Evolutionary conservation across 768 basidiomycete species (phyloP).

Genomic region (Pleurotus pulmonarius): DNA sequence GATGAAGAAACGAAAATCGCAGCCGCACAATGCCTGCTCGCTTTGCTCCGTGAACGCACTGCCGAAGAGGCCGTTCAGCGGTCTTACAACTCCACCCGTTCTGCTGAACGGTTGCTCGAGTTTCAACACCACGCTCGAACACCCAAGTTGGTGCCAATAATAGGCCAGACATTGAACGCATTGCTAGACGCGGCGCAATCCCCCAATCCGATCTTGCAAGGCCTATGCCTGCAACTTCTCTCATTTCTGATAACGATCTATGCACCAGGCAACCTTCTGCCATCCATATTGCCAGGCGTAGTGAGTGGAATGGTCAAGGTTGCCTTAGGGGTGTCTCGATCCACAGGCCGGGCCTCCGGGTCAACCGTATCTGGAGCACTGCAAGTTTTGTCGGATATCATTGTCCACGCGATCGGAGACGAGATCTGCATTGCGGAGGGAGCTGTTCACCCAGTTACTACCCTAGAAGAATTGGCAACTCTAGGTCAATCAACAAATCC

Average conservation of each 20-base stretch:
- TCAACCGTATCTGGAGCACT: constrained; percentile 60
- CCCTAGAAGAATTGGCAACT: constrained; percentile 61
- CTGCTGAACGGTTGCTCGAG: constrained; percentile 25
- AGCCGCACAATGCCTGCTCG: constrained; percentile 61
- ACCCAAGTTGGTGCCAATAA: constrained; percentile 61
- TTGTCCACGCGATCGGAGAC: constrained; percentile 63
- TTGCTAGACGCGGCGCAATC: constrained; percentile 61
- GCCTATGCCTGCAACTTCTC: constrained; percentile 56
- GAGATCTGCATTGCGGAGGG: constrained; percentile 62
- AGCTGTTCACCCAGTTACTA: constrained; percentile 45
- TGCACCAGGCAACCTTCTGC: constrained; percentile 48
- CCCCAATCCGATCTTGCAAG: constrained; percentile 57
- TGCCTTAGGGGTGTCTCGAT: constrained; percentile 48
- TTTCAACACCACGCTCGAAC: constrained; percentile 43
- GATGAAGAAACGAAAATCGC: constrained; percentile 84
- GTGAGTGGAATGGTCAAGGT: constrained; percentile 75
- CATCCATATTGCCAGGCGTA: constrained; percentile 80
- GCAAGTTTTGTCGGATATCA: constrained; percentile 47
- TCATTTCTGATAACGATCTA: constrained; percentile 52
- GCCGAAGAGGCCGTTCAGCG: constrained; percentile 31
- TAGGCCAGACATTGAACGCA: constrained; percentile 80
- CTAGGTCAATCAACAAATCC: constrained; percentile 19
- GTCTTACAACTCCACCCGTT: constrained; percentile 15
- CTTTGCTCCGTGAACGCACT: constrained; percentile 54
- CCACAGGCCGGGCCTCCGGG: constrained; percentile 71